phyloP scores from a whole-genome alignment of 306 rosid genomes.

The Pyrus bretschneideri region DNA sequence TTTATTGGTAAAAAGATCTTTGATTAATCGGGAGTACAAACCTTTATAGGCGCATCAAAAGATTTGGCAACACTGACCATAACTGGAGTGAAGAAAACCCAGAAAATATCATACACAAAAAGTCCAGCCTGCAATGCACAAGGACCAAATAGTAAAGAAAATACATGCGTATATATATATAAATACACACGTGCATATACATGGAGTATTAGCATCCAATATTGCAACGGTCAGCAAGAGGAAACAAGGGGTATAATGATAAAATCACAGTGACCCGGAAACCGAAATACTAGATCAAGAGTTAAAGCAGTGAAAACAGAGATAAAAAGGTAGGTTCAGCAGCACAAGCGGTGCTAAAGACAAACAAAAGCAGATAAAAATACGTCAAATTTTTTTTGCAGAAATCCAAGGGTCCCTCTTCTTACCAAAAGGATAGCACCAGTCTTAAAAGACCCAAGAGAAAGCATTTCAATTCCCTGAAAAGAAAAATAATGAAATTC shows the following conservation, averaged over 20 bases:
- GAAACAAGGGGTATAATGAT: not conserved
- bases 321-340: not conserved
- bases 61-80: constrained; percentile 99
- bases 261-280: not conserved
- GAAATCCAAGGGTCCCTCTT: constrained; percentile 1
- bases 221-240: not conserved
- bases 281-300: not conserved
- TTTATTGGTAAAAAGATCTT: not conserved
- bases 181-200: not conserved
- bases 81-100: constrained; percentile 99
- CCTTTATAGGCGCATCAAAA: constrained; percentile 99
- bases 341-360: not conserved
- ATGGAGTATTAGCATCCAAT: not conserved
- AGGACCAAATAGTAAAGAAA: not conserved
- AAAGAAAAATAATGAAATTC: constrained; percentile 13
- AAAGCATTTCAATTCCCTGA: constrained; percentile 99
- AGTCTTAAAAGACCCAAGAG: constrained; percentile 97
- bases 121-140: constrained; percentile 71
- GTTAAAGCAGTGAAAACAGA: not conserved
- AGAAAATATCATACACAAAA: constrained; percentile 93
- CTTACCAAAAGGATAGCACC: constrained; percentile 97
- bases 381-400: not conserved
- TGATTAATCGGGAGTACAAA: constrained; percentile 25
- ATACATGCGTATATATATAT: not conserved
- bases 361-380: not conserved